Evolutionary conservation across 306 rosid genomes (phyloP).

Genomic region (Malus orientalis): DNA sequence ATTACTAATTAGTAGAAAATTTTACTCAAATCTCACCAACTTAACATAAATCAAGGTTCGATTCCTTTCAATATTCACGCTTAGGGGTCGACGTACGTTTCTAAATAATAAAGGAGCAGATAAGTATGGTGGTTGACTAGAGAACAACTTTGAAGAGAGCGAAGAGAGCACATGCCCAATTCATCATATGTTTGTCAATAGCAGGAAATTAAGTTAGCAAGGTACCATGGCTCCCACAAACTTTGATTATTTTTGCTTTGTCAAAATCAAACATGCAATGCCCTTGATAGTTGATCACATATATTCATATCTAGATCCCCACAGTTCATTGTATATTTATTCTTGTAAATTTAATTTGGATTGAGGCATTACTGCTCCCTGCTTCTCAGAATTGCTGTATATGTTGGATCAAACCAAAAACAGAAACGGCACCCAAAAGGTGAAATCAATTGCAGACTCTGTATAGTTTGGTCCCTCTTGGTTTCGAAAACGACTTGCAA

Average conservation of each 20-base stretch:
- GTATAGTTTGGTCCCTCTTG: neutral
- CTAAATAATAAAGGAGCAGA: neutral
- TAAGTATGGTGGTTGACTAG: neutral
- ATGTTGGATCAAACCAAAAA: neutral
- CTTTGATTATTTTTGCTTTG: neutral
- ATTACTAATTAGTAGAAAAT: too few relatives aligned
- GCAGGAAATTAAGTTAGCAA: neutral
- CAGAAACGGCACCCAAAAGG: neutral
- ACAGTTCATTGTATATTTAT: neutral
- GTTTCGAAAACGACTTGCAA: constrained; percentile 1
- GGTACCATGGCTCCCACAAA: neutral
- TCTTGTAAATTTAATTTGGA: neutral
- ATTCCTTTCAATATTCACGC: neutral
- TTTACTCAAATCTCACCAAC: too few relatives aligned
- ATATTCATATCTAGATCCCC: neutral
- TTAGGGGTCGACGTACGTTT: neutral
- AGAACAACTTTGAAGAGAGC: neutral
- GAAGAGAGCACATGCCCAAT: neutral
- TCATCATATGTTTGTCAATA: neutral
- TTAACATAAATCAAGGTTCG: too few relatives aligned
- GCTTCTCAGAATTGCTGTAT: neutral
- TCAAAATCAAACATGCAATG: neutral
- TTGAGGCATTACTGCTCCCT: constrained; percentile 1
- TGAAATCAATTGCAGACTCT: too few relatives aligned
- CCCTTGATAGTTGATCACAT: neutral